These are phyloP conservation scores for Fusarium oligoseptatum DNA, from an alignment of 2,329 filamentous ascomycete species.

Conservation along the genomic window DNA sequence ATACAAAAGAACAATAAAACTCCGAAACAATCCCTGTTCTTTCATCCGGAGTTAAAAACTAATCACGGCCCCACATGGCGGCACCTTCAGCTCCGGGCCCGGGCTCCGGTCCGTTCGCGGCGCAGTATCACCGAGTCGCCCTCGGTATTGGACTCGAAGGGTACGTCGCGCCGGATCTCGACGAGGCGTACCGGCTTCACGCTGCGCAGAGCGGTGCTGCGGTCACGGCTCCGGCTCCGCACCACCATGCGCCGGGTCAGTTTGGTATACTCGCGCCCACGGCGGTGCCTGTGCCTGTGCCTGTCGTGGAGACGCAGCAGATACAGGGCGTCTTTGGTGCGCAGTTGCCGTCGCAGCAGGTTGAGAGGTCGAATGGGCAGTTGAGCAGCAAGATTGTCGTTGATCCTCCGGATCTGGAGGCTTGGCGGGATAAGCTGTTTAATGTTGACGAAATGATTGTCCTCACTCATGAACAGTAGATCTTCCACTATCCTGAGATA, in stretches of 20 bases:
- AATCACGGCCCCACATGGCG: conserved; percentile 26
- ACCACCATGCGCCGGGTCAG: conserved; percentile 49
- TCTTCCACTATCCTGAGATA: neutral
- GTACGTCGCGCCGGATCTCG: conserved; percentile 31
- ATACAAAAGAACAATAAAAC: neutral
- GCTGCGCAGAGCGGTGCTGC: conserved; percentile 7
- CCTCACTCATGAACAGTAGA: conserved; percentile 79
- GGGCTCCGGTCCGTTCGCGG: conserved; percentile 19
- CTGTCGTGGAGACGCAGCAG: conserved; percentile 11
- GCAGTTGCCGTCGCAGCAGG: neutral
- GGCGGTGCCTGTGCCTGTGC: conserved; percentile 29
- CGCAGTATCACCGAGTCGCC: conserved; percentile 29
- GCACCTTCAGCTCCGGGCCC: conserved; percentile 23
- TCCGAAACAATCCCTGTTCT: neutral
- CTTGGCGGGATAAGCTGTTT: conserved; percentile 80
- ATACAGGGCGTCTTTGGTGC: conserved; percentile 16
- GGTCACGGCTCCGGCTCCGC: neutral
- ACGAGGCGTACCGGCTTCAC: conserved; percentile 35
- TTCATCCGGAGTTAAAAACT: neutral
- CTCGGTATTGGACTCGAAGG: conserved; percentile 33
- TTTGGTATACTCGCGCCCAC: conserved; percentile 62
- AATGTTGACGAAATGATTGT: conserved; percentile 80
- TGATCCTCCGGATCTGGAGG: conserved; percentile 75
- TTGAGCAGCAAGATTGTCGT: conserved; percentile 69
- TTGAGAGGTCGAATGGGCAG: conserved; percentile 60